Percentiles rank a stretch among this genome's conserved stretches.
Evolutionary conservation across 257 asterid species (phyloP).

Genomic region (Capsicum pubescens): DNA sequence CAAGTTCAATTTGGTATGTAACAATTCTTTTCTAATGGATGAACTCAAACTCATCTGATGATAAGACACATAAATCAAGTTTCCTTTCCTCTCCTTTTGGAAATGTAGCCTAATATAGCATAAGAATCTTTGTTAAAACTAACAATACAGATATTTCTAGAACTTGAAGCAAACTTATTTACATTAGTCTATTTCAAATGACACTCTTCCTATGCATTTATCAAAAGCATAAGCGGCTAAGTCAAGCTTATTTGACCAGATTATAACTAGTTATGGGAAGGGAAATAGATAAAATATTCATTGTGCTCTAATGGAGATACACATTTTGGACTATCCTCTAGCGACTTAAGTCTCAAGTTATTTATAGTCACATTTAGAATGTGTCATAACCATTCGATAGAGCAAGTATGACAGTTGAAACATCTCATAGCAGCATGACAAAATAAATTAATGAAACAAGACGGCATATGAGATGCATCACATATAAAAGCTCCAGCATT

Average conservation of each 20-base stretch:
- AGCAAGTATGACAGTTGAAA: slow-evolving; percentile 1
- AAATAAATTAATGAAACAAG: neutral
- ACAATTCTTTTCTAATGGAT: neutral
- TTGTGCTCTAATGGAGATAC: neutral
- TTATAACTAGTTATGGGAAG: neutral
- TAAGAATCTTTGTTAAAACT: neutral
- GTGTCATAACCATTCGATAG: neutral
- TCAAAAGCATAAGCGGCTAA: neutral
- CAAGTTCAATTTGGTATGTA: neutral
- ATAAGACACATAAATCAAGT: neutral
- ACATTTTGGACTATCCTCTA: neutral
- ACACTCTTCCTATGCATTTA: neutral
- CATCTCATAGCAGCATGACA: neutral
- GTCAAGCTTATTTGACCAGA: neutral
- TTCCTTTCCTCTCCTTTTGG: neutral
- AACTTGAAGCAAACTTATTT: too few relatives aligned
- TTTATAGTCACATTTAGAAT: neutral
- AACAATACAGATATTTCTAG: neutral
- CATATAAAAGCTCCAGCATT: neutral
- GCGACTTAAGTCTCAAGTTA: neutral
- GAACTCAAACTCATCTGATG: neutral
- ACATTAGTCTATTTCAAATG: neutral
- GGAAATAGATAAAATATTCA: neutral
- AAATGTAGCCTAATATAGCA: neutral
- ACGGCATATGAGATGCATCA: neutral